Evolutionary conservation across 495 filamentous ascomycete genomes (phyloP).

Genomic region (Hyphodiscus hymeniophilus): DNA sequence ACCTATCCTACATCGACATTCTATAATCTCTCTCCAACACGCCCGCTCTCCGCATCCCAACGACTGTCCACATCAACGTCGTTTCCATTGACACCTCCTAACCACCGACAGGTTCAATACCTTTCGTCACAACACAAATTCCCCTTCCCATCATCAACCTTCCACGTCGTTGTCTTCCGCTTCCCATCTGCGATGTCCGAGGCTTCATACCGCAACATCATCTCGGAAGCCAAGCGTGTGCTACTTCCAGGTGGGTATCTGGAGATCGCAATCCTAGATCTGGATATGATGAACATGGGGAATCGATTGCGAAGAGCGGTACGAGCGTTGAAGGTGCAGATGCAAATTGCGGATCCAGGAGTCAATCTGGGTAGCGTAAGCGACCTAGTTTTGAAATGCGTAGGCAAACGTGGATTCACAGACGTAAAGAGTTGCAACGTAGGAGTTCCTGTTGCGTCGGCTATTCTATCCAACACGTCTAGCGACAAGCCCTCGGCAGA

Average conservation of each 20-base stretch:
- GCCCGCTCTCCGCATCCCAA: conserved; percentile 34
- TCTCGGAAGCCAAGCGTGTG: conserved; percentile 85
- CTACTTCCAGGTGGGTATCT: conserved; percentile 85
- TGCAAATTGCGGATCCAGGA: conserved; percentile 33
- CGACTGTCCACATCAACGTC: conserved; percentile 24
- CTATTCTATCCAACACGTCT: conserved; percentile 35
- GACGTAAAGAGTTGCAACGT: conserved; percentile 83
- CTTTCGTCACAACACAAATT: conserved; percentile 58
- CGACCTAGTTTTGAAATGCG: conserved; percentile 67
- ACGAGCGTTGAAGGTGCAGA: conserved; percentile 60
- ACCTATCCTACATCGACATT: conserved; percentile 81
- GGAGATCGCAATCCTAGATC: conserved; percentile 76
- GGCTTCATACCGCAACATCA: conserved; percentile 62
- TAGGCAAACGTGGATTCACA: conserved; percentile 73
- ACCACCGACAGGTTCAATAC: conserved; percentile 80
- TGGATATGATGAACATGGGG: conserved; percentile 84
- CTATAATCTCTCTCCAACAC: conserved; percentile 66
- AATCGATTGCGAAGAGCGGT: conserved; percentile 67
- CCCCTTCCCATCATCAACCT: conserved; percentile 81
- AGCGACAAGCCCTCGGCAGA: not conserved
- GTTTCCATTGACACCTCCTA: conserved; percentile 58
- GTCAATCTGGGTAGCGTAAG: conserved; percentile 65
- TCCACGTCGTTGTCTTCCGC: conserved; percentile 77
- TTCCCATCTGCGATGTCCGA: conserved; percentile 76
- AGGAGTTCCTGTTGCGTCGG: conserved; percentile 78